Evolutionary conservation across 257 asterid genomes (phyloP).

Genomic region (Solanum habrochaites): DNA sequence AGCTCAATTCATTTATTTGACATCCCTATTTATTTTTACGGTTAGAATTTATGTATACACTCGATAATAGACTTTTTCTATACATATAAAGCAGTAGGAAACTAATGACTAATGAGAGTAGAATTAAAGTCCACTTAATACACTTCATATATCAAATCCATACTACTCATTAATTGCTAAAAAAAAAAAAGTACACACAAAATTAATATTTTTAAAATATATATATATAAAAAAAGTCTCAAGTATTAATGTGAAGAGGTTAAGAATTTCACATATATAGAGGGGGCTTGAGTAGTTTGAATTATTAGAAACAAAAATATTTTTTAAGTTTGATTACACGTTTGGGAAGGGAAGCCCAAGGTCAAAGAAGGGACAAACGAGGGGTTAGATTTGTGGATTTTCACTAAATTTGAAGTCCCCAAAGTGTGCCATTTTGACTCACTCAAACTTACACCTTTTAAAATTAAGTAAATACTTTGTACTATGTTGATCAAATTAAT

Average conservation of each 20-base stretch:
- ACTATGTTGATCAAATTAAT: background rate
- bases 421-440: conserved; percentile 41
- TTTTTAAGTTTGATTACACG: conserved; percentile 42
- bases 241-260: conserved; percentile 1
- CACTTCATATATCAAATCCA: background rate
- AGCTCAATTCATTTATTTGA: background rate
- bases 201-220: background rate
- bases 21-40: background rate
- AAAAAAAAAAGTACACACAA: background rate
- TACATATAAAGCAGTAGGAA: background rate
- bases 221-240: background rate
- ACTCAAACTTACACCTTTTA: background rate
- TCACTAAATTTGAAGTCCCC: conserved; percentile 37
- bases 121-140: background rate
- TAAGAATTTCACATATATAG: background rate
- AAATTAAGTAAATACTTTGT: background rate
- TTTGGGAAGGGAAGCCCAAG: conserved; percentile 68
- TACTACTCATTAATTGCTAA: background rate
- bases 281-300: conserved; percentile 7
- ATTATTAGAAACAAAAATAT: conserved; percentile 10
- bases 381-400: conserved; percentile 54
- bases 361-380: conserved; percentile 80
- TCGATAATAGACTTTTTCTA: no score
- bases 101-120: background rate
- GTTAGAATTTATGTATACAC: background rate